Evolutionary conservation across 2,329 filamentous ascomycete genomes (phyloP), one percentile per base, ranked within the genome.

Genomic region (Colletotrichum liriopes): DNA sequence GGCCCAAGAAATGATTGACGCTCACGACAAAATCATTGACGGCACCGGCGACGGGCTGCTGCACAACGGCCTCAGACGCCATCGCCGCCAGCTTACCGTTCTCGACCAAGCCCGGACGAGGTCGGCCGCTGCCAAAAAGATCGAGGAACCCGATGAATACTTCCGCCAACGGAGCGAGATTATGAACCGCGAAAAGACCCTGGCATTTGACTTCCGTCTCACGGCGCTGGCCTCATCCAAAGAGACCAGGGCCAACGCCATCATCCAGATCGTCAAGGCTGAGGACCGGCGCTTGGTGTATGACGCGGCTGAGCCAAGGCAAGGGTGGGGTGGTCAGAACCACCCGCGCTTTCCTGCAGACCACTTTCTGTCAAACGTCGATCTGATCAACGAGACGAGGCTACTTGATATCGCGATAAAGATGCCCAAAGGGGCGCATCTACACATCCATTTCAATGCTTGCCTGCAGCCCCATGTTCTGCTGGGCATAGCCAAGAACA

Each of bases 371-470:
- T 84, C 86, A 63, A 91, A 91, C 75, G 79, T 84, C 55, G 79
- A 86, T 65, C 79, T 89, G 51, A 89, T 92, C 75, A 80, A 86
- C 47, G 64, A 85, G 58, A 93, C 92, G 11, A 80, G 83, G 54
- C 77, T 94, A 18, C 89, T 91, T 75, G 75, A 84, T 37, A 86
- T 92, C 35, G 88, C 90, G 7, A 83, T 82, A 41, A 78, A 80
- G 68, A 88, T 93, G 84, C 93, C 93, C 52, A 95, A 95, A 80
- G 93, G 92, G 2, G 88, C 88, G 0, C 91, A 94, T 78, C 84
- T 94, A 32, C 93, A 95, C 79, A 88, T 94, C 32, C 93, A 95
- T 79, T 94, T 93, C 84, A 95, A 94, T 78, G 88, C 93, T n/a
- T 93, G 92, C 72, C 83, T 94, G 5, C 83, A 85, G 18, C 91